Percentiles rank a stretch among this genome's conserved stretches.
Evolutionary conservation across 164 flowering plant genomes (phyloP).

Genomic region (Magnolia changhungtana): DNA sequence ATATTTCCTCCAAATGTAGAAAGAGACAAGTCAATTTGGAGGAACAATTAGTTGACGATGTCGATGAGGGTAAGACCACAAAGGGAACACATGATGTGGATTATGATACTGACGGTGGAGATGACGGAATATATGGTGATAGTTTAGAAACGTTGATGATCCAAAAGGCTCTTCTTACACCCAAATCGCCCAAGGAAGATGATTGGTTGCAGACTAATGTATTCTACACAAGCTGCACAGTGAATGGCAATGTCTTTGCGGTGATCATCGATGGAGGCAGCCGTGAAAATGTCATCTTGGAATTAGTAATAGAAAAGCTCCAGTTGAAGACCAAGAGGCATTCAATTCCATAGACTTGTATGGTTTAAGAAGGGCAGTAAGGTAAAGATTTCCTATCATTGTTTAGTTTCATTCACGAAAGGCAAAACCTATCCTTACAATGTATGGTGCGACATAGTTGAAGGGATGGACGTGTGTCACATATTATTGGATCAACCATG

Average conservation of each 20-base stretch:
- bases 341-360: not conserved
- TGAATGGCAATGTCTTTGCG: not conserved
- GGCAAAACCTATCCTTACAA: not conserved
- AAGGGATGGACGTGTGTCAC: not conserved
- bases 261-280: not conserved
- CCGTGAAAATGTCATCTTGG: not conserved
- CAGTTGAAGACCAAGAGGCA: not conserved
- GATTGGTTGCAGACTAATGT: not conserved
- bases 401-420: not conserved
- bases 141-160: not conserved
- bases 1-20: not conserved
- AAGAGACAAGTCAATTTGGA: not conserved
- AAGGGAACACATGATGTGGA: not conserved
- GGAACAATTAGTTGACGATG: not conserved
- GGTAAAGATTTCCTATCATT: not conserved
- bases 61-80: not conserved
- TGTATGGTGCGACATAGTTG: not conserved
- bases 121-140: not conserved
- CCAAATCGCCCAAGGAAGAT: not conserved
- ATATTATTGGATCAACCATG: not conserved
- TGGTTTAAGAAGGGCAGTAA: not conserved
- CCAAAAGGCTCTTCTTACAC: not conserved
- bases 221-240: not conserved
- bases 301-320: not conserved
- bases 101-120: not conserved